Percentiles rank a stretch among this genome's conserved stretches.
Evolutionary conservation across 768 basidiomycete species (phyloP).

Genomic region (Agrocybe pediades): DNA sequence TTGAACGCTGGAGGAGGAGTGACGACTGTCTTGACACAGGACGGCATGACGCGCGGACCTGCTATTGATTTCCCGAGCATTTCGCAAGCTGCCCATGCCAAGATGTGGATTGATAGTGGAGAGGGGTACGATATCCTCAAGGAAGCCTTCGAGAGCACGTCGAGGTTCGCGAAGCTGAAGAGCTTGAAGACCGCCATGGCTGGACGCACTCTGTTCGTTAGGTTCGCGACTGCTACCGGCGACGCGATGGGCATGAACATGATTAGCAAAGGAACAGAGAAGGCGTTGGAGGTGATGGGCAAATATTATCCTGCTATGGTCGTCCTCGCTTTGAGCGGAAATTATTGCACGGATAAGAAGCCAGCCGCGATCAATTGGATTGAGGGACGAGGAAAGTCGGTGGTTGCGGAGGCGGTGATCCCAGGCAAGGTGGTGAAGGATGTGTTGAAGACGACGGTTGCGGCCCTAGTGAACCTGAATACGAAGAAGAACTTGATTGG

Average conservation of each 20-base stretch:
- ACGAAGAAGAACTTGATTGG: constrained; percentile 97
- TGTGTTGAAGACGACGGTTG: constrained; percentile 95
- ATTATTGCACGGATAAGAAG: constrained; percentile 99
- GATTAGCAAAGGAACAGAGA: constrained; percentile 98
- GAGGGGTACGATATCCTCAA: constrained; percentile 78
- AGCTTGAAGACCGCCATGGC: constrained; percentile 88
- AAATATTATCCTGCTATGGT: constrained; percentile 88
- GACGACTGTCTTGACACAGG: constrained; percentile 86
- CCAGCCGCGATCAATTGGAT: constrained; percentile 99
- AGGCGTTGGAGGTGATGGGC: constrained; percentile 81
- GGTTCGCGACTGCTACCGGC: constrained; percentile 93
- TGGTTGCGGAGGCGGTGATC: constrained; percentile 93
- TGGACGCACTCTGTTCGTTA: constrained; percentile 89
- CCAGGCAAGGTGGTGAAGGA: constrained; percentile 86
- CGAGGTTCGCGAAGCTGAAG: constrained; percentile 87
- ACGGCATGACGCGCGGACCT: constrained; percentile 99
- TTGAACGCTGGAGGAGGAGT: constrained; percentile 96
- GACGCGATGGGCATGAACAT: constrained; percentile 99
- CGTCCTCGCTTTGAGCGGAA: constrained; percentile 89
- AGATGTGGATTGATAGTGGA: constrained; percentile 82
- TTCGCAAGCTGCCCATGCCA: constrained; percentile 77
- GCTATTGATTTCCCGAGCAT: constrained; percentile 93
- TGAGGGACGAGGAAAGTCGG: constrained; percentile 96
- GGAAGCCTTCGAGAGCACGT: constrained; percentile 91
- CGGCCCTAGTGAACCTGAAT: constrained; percentile 86